These are phyloP conservation scores for Chlorophyllum brunneum DNA, from an alignment of 768 basidiomycete genomes.

Conservation along the genomic window DNA sequence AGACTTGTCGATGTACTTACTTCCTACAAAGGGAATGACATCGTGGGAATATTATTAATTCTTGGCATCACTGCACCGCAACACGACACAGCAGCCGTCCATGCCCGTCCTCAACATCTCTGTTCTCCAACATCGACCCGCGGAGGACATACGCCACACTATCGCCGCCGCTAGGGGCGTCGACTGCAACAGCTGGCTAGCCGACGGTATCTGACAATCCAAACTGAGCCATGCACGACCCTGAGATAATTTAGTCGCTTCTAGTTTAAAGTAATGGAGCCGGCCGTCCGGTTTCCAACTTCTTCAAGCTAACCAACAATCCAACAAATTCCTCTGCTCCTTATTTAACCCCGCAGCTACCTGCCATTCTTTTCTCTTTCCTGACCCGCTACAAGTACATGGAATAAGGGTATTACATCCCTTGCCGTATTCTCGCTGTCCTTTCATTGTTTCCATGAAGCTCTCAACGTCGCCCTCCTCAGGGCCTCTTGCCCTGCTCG, in stretches of 20 bases:
- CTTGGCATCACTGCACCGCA: background rate
- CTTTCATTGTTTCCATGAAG: background rate
- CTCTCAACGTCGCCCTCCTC: background rate
- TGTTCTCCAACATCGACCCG: background rate
- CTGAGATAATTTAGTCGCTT: conserved; percentile 9
- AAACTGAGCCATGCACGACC: background rate
- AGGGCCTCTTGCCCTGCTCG: background rate
- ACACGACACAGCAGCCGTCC: background rate
- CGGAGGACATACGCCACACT: background rate
- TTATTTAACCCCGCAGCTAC: conserved; percentile 11
- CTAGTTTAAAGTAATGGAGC: background rate
- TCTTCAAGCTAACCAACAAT: conserved; percentile 1
- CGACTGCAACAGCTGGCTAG: background rate
- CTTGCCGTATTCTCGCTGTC: background rate
- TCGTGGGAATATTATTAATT: background rate
- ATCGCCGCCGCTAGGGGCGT: background rate
- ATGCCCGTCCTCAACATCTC: background rate
- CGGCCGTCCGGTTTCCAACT: conserved; percentile 6
- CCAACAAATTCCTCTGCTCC: background rate
- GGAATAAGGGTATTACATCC: conserved; percentile 1
- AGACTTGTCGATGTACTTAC: no score
- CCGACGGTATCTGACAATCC: background rate
- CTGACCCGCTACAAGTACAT: background rate
- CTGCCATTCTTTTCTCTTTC: conserved; percentile 1
- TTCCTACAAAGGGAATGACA: background rate